These are phyloP conservation scores for Coelastrella sp. DNA, from an alignment of 139 green algal genomes.

Conservation along the genomic window DNA sequence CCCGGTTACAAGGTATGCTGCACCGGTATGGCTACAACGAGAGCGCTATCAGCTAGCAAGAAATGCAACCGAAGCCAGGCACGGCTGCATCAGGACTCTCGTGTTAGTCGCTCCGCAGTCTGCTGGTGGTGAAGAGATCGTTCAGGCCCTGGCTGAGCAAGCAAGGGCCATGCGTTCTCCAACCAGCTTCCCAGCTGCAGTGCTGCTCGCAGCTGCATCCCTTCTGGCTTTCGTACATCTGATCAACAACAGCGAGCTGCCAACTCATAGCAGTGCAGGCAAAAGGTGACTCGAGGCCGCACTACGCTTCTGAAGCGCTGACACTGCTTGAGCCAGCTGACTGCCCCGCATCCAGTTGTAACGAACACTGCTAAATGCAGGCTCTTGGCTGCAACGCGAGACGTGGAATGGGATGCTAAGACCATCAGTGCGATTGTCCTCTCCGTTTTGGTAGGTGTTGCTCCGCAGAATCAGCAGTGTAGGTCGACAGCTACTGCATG, in stretches of 20 bases:
- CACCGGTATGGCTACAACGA: too few relatives aligned
- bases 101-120: too few relatives aligned
- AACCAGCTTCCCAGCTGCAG: background rate
- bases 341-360: too few relatives aligned
- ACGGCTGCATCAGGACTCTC: too few relatives aligned
- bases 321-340: too few relatives aligned
- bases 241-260: background rate
- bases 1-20: too few relatives aligned
- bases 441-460: constrained; percentile 3
- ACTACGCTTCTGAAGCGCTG: too few relatives aligned
- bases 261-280: background rate
- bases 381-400: background rate
- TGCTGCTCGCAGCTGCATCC: background rate
- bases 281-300: background rate
- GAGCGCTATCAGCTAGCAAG: too few relatives aligned
- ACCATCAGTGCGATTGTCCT: constrained; percentile 7
- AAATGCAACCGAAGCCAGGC: too few relatives aligned
- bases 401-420: background rate
- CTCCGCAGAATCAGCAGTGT: background rate
- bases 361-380: background rate
- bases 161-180: background rate
- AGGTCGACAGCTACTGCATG: too few relatives aligned
- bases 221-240: background rate
- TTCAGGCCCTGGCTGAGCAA: too few relatives aligned
- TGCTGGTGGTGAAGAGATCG: too few relatives aligned